A percentile compares a stretch with the other conserved stretches of the same genome.
phyloP scores from a whole-genome alignment of 169 alveolate species.

The Eimeria falciformis region DNA sequence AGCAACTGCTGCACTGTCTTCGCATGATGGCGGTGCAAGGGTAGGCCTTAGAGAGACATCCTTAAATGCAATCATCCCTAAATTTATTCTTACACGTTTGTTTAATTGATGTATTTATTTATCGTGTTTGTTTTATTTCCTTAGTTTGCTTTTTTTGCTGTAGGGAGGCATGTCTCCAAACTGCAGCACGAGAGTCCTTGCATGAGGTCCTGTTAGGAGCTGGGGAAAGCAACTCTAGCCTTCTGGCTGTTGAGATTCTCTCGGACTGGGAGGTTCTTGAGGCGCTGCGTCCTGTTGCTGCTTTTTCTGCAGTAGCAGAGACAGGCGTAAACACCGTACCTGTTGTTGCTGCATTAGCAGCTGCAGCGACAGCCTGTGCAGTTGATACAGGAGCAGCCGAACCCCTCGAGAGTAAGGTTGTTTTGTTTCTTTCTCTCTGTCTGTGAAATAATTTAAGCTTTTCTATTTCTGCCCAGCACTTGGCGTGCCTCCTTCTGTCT shows the following conservation, averaged over 20 bases:
- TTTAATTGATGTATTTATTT: too few species aligned
- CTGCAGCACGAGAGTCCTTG: constrained; percentile 16
- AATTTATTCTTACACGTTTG: too few species aligned
- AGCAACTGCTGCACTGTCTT: neutral
- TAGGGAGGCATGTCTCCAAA: neutral
- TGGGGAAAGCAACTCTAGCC: constrained; percentile 2
- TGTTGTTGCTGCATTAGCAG: neutral
- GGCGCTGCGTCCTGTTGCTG: constrained; percentile 44
- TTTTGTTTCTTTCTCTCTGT: neutral
- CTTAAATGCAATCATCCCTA: too few species aligned
- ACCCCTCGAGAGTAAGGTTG: constrained; percentile 6
- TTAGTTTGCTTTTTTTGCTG: neutral
- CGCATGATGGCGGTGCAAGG: neutral
- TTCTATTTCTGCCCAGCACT: too few species aligned
- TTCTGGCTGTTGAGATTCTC: neutral
- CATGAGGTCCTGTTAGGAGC: neutral
- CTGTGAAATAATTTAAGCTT: too few species aligned
- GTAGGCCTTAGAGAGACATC: neutral
- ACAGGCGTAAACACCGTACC: neutral
- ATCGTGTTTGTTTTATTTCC: too few species aligned
- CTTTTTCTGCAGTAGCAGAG: neutral
- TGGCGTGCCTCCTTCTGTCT: constrained; percentile 5
- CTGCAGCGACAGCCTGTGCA: neutral
- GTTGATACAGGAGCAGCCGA: too few species aligned
- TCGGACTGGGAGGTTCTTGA: constrained; percentile 5